Base-by-base conservation (phyloP, 345 rosid genomes). In the Syzygium oleosum region DNA sequence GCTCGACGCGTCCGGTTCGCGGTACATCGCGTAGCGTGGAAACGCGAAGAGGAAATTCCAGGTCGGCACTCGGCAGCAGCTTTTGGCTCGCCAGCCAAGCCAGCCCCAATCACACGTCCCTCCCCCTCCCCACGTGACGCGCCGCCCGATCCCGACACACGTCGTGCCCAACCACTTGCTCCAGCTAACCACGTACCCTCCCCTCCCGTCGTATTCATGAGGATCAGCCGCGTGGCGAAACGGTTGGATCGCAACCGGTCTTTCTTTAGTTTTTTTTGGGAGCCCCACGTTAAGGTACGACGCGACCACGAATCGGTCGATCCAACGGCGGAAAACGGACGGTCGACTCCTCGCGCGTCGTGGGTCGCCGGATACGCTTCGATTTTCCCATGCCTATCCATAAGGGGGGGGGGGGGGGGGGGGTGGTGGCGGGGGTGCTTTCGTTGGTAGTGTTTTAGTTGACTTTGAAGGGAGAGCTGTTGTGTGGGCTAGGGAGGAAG, bases 401-500 rank as follows among this genome's bases (percentile, higher is more conserved):
- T 43, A 6, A 6, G 46, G n/a, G n/a, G n/a, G n/a, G n/a, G n/a
- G n/a, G n/a, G n/a, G n/a, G n/a, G n/a, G n/a, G n/a, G n/a, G n/a
- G n/a, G 87, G 25, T 9, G 54, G 5, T 27, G 52, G 16, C n/a
- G 58, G 19, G 58, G 79, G 19, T 52, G n/a, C 3, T 4, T 19
- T 21, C 15, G 6, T 59, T 43, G 7, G 59, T 12, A 4, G 83
- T 29, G n/a, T 5, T 88, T 88, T 84, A 4, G 51, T 87, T 91
- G 87, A 90, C 93, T 87, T 87, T 16, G 89, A 88, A 84, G 89
- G 88, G 51, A 84, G 90, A 88, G 46, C 46, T 90, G 79, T 25
- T 46, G 87, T 46, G 87, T 77, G 88, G 85, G 80, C 38, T 59
- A 55, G 84, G 79, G 55, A 29, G 23, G 87, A 80, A 86, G 91